Base-by-base conservation (phyloP, 2,329 filamentous ascomycete genomes). In the Cordyceps pruinosa region DNA sequence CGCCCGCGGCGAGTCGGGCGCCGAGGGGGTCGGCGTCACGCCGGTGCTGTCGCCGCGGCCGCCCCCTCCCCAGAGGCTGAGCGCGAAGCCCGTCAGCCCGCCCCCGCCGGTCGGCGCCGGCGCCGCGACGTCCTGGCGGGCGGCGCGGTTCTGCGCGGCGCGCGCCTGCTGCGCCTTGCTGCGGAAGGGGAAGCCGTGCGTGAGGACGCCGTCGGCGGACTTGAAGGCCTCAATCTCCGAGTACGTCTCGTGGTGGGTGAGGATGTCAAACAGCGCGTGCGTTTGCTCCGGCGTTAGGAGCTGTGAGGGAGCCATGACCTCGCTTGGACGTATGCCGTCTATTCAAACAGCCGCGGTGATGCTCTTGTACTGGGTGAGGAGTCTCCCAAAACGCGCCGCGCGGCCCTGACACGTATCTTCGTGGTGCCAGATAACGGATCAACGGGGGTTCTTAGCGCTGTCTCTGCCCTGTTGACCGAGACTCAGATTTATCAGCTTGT, bases 181-280 rank as follows among this genome's bases (percentile, higher is more conserved):
- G 28, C 46, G 46, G 69, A 92, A 91, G 0, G 89, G 89, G 61
- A 81, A 83, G 15, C 89, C 88, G 73, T 90, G 91, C 23, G 76
- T 70, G 58, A 79, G 75, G 59, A 91, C 86, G 28, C 84, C 81
- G 2, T 77, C 73, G 0, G 87, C 81, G 37, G 78, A 71, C 65
- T 86, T 89, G 77, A 92, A 90, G 60, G 78, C 79, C 66, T 87
- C 80, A 60, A 90, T 88, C 70, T 94, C 89, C 13, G 79, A 70
- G 63, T 85, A 86, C 1, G 80, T 82, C 68, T 84, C 76, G 61
- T 80, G 66, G 64, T 85, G 82, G 32, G 79, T 79, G 56, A 85
- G 75, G 52, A 85, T 82, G 64, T 85, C 79, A 61, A 85, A 77
- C 17, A 85, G 75, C 15, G 82, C 80, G 50, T 73, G 72, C 8